phyloP scores from a whole-genome alignment of 2,329 filamentous ascomycete genomes.

The Neurospora sp. region DNA sequence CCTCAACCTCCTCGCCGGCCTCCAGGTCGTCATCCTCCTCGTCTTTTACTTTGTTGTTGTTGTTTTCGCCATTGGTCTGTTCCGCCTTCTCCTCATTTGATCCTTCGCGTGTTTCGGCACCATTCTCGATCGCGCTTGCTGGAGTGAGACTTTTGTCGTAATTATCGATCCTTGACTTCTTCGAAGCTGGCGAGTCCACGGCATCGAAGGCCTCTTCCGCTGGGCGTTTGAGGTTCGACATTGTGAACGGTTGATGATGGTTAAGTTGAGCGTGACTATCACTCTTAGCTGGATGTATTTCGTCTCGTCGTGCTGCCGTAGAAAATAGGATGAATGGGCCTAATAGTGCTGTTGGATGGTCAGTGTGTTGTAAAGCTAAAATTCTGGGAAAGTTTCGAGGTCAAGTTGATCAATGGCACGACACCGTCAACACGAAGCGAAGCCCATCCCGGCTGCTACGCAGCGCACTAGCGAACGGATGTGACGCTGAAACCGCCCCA shows the following conservation, averaged over 20 bases:
- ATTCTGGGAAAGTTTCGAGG: neutral
- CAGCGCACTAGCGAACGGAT: neutral
- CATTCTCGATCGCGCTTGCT: slow-evolving; percentile 14
- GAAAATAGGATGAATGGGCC: neutral
- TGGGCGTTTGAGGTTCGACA: slow-evolving; percentile 37
- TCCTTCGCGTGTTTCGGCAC: slow-evolving; percentile 13
- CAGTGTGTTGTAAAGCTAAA: neutral
- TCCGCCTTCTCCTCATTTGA: slow-evolving; percentile 13
- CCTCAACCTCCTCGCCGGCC: slow-evolving; percentile 30
- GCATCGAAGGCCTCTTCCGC: slow-evolving; percentile 52
- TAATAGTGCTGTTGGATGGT: neutral
- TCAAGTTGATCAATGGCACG: neutral
- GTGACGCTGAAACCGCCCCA: neutral
- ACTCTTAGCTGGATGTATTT: neutral
- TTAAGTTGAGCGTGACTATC: neutral
- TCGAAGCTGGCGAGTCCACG: slow-evolving; percentile 47
- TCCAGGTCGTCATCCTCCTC: slow-evolving; percentile 26
- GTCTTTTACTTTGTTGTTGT: slow-evolving; percentile 19
- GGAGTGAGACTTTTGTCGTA: slow-evolving; percentile 22
- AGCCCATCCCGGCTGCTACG: neutral
- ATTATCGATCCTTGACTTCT: slow-evolving; percentile 44
- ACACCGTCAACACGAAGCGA: neutral
- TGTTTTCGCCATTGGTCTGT: slow-evolving; percentile 16
- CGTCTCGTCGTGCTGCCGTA: neutral
- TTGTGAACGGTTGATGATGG: neutral